Conservation (phyloP, 768 basidiomycete species). For the Polyporus arcularius region DNA sequence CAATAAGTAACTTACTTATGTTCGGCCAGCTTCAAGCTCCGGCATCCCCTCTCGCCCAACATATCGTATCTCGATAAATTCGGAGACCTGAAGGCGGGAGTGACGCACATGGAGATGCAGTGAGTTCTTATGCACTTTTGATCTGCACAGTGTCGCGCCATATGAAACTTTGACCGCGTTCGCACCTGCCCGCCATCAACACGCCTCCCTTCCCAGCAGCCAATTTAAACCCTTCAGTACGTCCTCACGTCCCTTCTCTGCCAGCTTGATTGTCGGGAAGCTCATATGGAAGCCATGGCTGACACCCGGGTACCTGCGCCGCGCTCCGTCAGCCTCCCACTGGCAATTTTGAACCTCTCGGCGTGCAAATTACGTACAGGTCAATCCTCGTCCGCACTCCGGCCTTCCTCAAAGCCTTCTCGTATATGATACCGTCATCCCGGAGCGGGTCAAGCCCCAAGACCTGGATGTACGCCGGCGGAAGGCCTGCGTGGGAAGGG, state of each 20-base stretch:
- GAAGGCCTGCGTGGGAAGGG: conserved; percentile 22
- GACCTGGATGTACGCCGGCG: conserved; percentile 30
- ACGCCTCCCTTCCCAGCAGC: conserved; percentile 15
- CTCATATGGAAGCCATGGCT: conserved; percentile 23
- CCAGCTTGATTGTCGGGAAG: conserved; percentile 13
- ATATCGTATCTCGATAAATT: too few species aligned
- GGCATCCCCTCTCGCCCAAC: too few species aligned
- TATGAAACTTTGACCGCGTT: too few species aligned
- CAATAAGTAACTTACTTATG: too few species aligned
- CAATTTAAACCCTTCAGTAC: conserved; percentile 21
- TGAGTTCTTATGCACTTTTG: too few species aligned
- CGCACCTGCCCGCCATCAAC: too few species aligned
- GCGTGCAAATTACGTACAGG: conserved; percentile 14
- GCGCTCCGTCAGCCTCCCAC: neutral
- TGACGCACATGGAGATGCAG: too few species aligned
- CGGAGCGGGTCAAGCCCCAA: conserved; percentile 28
- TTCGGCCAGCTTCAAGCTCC: too few species aligned
- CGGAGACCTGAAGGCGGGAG: too few species aligned
- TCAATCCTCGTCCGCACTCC: conserved; percentile 27
- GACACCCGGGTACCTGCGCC: conserved; percentile 29
- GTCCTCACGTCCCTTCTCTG: conserved; percentile 19
- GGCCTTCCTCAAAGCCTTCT: conserved; percentile 23
- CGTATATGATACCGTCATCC: conserved; percentile 33
- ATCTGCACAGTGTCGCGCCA: too few species aligned
- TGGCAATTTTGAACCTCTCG: neutral